Conservation (phyloP, 2,329 filamentous ascomycete genomes). For the Sordariomycetes sp. region DNA sequence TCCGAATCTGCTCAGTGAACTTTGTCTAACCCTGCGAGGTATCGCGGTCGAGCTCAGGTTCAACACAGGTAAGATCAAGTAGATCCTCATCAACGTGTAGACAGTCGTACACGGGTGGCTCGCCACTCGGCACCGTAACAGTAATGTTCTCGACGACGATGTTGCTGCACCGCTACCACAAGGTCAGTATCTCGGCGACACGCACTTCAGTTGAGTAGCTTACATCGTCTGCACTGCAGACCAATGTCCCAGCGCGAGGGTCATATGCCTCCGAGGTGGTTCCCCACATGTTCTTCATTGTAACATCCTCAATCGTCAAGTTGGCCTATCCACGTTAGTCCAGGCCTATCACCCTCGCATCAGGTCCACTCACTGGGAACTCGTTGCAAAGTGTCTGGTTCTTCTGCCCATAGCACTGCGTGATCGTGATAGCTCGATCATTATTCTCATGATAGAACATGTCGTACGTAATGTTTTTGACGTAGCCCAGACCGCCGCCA, state of each 20-base stretch:
- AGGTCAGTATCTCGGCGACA: background rate
- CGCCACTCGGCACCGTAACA: background rate
- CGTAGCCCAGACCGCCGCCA: conserved; percentile 42
- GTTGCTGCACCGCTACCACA: conserved; percentile 2
- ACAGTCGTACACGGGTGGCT: conserved; percentile 1
- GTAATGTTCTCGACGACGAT: conserved; percentile 1
- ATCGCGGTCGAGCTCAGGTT: background rate
- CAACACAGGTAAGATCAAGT: conserved; percentile 1
- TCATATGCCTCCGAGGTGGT: conserved; percentile 17
- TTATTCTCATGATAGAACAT: conserved; percentile 47
- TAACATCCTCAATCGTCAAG: conserved; percentile 16
- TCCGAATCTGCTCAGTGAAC: too few species aligned
- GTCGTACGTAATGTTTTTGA: conserved; percentile 55
- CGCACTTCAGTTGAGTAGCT: conserved; percentile 3
- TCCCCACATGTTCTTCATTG: conserved; percentile 17
- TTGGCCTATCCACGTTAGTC: conserved; percentile 6
- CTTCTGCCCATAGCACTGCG: conserved; percentile 15
- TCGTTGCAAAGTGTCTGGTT: conserved; percentile 6
- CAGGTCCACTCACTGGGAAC: conserved; percentile 3
- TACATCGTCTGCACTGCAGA: conserved; percentile 19
- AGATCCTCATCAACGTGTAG: conserved; percentile 1
- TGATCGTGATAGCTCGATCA: conserved; percentile 27
- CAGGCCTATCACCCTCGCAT: too few species aligned
- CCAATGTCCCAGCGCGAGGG: conserved; percentile 15
- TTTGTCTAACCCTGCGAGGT: conserved; percentile 1